Conservation (phyloP, 495 filamentous ascomycete species). For the Lichina pygmaea region DNA sequence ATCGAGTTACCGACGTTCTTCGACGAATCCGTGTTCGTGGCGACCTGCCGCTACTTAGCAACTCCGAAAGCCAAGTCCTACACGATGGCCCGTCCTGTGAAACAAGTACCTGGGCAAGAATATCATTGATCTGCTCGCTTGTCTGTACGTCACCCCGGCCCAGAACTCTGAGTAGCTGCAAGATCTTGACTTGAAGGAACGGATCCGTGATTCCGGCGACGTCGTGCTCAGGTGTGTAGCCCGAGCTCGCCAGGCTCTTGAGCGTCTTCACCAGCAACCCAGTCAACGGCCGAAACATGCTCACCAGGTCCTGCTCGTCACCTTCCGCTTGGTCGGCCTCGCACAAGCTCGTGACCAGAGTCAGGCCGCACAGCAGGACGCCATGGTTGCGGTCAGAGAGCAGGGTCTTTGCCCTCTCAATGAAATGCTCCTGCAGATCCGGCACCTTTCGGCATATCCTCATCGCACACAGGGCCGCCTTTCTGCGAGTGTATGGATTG, state of each 20-base stretch:
- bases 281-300: slow-evolving; percentile 65
- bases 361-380: slow-evolving; percentile 75
- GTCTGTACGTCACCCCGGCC: slow-evolving; percentile 68
- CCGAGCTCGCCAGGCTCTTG: slow-evolving; percentile 76
- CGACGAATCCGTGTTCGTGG: slow-evolving; percentile 90
- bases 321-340: slow-evolving; percentile 81
- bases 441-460: slow-evolving; percentile 93
- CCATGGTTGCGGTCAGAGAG: slow-evolving; percentile 84
- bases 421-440: slow-evolving; percentile 86
- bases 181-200: slow-evolving; percentile 93
- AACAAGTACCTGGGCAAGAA: slow-evolving; percentile 42
- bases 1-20: slow-evolving; percentile 98
- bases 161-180: slow-evolving; percentile 60
- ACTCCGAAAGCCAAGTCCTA: too few species aligned
- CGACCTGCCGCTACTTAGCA: slow-evolving; percentile 23
- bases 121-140: slow-evolving; percentile 95
- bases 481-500: slow-evolving; percentile 89
- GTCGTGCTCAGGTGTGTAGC: slow-evolving; percentile 93
- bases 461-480: slow-evolving; percentile 99
- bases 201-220: slow-evolving; percentile 95
- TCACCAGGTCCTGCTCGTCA: slow-evolving; percentile 58
- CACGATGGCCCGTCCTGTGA: too few species aligned
- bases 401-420: slow-evolving; percentile 78
- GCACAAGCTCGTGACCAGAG: slow-evolving; percentile 74
- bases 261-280: slow-evolving; percentile 61